Evolutionary conservation across 176 grass and related monocot genomes (phyloP), one percentile per base, ranked within the genome.

Genomic region (Poa annua): DNA sequence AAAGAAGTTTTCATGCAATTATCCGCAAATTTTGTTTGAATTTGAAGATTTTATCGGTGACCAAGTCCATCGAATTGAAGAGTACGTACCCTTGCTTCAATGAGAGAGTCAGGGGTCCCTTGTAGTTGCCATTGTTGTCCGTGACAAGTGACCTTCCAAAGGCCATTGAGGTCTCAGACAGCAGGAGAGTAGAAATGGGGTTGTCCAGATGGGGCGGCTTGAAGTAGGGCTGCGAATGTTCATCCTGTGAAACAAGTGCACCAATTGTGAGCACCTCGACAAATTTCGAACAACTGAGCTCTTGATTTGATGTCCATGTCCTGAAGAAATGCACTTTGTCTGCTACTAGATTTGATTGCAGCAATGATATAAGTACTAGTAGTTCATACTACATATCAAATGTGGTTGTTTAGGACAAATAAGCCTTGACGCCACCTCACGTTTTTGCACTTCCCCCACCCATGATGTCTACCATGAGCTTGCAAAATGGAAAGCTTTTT

Each of bases 141-240:
- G 93, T 96, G 52, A 96, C 86, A 9, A 99, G 83, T 54, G 91
- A 88, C 56, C 97, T 89, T 85, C 97, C 97, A 77, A 99, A 99
- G 67, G 93, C 88, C 89, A 96, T 96, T 4, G 83, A 88, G 24
- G 97, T 92, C 62, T 96, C 93, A 20, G 93, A 96, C 34, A 99
- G 93, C 41, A 99, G 83, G 39, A 99, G 91, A 25, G 89, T 96
- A n/a, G 91, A 99, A 51, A 99, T 92, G 51, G 97, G 97, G 76
- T 99, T 99, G 76, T 99, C 97, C 77, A 99, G 88, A 59, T 99
- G 97, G 4, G 97, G 97, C 45, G 97, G 97, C 75, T 99, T 99
- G 89, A 92, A 92, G 84, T 96, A 99, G 73, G 97, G 97, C 38
- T 96, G 97, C 1, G 97, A 99, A 38, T 93, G 92, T 51, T 99